Conservation (phyloP, 148 eudicot species). For the Selenicereus undatus region DNA sequence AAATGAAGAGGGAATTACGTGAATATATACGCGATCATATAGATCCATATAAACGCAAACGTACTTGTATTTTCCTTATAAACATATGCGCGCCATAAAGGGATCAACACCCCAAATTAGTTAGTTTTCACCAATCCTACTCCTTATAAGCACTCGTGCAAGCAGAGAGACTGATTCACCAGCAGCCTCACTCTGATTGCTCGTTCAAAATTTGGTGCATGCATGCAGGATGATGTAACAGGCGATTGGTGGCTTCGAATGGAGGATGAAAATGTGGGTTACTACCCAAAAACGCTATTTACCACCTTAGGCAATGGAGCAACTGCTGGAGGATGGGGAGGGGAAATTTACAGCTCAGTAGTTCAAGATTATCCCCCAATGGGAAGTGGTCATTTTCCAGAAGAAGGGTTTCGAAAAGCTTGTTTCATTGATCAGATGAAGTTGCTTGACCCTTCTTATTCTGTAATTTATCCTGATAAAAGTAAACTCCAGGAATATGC, state of each 20-base stretch:
- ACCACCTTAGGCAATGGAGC: neutral
- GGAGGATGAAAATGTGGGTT: neutral
- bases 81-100: too few species aligned
- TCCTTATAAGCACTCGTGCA: neutral
- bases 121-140: neutral
- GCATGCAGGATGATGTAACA: constrained; percentile 1
- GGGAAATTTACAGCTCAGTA: neutral
- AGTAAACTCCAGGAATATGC: neutral
- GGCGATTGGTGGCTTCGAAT: constrained; percentile 9
- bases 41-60: too few species aligned
- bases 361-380: neutral
- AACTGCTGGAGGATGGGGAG: constrained; percentile 16
- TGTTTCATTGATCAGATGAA: constrained; percentile 5
- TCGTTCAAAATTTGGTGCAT: neutral
- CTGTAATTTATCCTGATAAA: neutral
- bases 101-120: too few species aligned
- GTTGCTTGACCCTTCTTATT: neutral
- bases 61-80: too few species aligned
- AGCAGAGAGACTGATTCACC: neutral
- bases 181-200: neutral
- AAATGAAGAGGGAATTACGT: too few species aligned
- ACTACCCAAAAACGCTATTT: constrained; percentile 17
- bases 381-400: constrained; percentile 17
- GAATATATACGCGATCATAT: too few species aligned
- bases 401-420: neutral